phyloP scores from a whole-genome alignment of 2,329 filamentous ascomycete genomes.

The Gnomoniopsis smithogilvyi region DNA sequence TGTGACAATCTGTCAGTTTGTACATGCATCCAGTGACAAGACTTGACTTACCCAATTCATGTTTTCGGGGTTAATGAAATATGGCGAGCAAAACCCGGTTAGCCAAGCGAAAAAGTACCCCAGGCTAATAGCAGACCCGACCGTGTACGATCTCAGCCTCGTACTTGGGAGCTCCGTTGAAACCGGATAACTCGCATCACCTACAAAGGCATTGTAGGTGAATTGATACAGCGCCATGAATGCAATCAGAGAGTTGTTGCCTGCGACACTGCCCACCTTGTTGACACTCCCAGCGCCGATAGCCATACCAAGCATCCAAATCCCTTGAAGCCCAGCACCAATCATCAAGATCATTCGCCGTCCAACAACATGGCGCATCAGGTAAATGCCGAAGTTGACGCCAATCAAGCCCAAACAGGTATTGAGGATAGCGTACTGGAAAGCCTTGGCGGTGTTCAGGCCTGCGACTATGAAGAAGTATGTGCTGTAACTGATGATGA shows the following conservation, averaged over 20 bases:
- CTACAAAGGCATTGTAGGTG: slow-evolving; percentile 35
- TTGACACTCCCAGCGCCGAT: slow-evolving; percentile 25
- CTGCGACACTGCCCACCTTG: slow-evolving; percentile 21
- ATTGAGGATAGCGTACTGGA: slow-evolving; percentile 48
- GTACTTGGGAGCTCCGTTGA: slow-evolving; percentile 42
- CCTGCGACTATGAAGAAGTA: slow-evolving; percentile 45
- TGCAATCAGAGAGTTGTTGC: slow-evolving; percentile 32
- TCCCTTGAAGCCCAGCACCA: slow-evolving; percentile 39
- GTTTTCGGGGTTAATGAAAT: slow-evolving; percentile 41
- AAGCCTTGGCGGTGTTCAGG: slow-evolving; percentile 37
- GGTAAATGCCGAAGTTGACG: slow-evolving; percentile 45
- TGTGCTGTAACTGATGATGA: slow-evolving; percentile 46
- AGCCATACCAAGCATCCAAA: slow-evolving; percentile 42
- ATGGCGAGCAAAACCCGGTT: slow-evolving; percentile 41
- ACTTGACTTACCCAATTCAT: slow-evolving; percentile 33
- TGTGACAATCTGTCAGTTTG: neutral
- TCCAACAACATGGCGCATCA: slow-evolving; percentile 44
- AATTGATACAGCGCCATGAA: slow-evolving; percentile 33
- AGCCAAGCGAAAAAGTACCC: slow-evolving; percentile 46
- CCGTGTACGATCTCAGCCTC: slow-evolving; percentile 41
- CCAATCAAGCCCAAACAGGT: slow-evolving; percentile 46
- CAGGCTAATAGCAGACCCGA: slow-evolving; percentile 45
- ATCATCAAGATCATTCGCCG: slow-evolving; percentile 44
- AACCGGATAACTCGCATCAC: slow-evolving; percentile 38
- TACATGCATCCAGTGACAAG: neutral